Conservation (phyloP, 2,329 filamentous ascomycete species). For the Epichloe coenophiala region DNA sequence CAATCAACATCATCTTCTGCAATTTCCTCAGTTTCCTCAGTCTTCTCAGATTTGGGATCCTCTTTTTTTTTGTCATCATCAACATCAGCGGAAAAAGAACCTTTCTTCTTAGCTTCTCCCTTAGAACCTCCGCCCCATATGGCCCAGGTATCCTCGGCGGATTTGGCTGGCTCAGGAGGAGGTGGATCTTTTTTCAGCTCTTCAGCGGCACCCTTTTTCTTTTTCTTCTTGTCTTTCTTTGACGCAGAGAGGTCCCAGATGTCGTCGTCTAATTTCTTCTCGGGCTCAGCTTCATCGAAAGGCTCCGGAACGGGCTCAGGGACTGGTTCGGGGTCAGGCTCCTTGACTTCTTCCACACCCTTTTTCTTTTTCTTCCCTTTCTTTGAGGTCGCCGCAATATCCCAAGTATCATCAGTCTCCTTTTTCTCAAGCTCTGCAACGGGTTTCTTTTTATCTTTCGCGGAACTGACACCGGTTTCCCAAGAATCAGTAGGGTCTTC, state of each 20-base stretch:
- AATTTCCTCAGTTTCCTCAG: too few species aligned
- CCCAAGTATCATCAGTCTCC: constrained; percentile 18
- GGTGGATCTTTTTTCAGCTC: background rate
- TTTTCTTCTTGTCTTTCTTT: constrained; percentile 11
- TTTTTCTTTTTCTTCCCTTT: constrained; percentile 18
- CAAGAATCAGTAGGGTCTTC: constrained; percentile 16
- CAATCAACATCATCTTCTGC: background rate
- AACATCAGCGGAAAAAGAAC: background rate
- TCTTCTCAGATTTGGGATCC: constrained; percentile 8
- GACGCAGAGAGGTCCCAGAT: constrained; percentile 10
- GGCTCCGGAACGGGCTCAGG: constrained; percentile 12
- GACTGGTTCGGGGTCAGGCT: constrained; percentile 10
- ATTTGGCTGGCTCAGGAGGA: background rate
- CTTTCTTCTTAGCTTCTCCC: constrained; percentile 10
- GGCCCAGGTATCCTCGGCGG: constrained; percentile 2
- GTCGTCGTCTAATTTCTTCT: constrained; percentile 7
- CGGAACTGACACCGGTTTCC: constrained; percentile 9
- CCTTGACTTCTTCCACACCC: constrained; percentile 10
- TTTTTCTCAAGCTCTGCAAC: constrained; percentile 14
- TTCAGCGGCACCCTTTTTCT: background rate
- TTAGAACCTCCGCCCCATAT: constrained; percentile 1
- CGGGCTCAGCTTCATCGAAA: background rate
- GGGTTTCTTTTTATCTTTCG: constrained; percentile 9
- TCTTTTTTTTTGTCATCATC: constrained; percentile 1
- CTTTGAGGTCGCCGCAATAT: constrained; percentile 9